A percentile compares a stretch with the other conserved stretches of the same genome.
These are phyloP conservation scores for Arthrobotrys pseudoclavata DNA, from an alignment of 2,329 filamentous ascomycete genomes.

Conservation along the genomic window DNA sequence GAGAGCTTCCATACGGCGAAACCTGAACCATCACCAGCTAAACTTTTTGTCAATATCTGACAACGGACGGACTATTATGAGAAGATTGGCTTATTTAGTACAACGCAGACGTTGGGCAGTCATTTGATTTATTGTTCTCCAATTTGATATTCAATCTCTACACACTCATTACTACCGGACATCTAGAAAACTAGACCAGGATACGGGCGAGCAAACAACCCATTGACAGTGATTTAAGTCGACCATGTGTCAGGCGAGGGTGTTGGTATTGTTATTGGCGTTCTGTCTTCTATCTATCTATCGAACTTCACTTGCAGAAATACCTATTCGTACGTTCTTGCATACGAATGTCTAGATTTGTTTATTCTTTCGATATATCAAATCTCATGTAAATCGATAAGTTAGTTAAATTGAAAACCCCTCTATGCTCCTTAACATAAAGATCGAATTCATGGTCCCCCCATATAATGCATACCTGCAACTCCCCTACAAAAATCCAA, in stretches of 20 bases:
- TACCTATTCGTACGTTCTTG: too few relatives aligned
- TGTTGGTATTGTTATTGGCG: background rate
- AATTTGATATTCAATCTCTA: background rate
- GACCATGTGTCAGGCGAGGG: background rate
- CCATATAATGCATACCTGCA: background rate
- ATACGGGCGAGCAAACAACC: background rate
- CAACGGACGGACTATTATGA: background rate
- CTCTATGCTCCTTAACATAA: background rate
- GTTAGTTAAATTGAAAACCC: conserved; percentile 9
- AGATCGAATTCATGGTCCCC: too few relatives aligned
- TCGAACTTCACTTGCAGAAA: too few relatives aligned
- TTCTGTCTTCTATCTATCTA: background rate
- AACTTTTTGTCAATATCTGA: background rate
- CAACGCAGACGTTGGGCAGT: background rate
- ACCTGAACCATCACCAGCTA: background rate
- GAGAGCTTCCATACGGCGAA: background rate
- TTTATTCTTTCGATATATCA: background rate
- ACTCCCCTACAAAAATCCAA: conserved; percentile 12
- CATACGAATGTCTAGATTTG: background rate
- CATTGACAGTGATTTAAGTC: background rate
- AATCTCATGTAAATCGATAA: background rate
- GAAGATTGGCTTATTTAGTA: background rate
- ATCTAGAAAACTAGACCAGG: background rate
- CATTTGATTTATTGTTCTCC: background rate
- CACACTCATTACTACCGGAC: background rate